Evolutionary conservation across 768 basidiomycete genomes (phyloP).

Genomic region (Rhodosporidiobolus sp.): DNA sequence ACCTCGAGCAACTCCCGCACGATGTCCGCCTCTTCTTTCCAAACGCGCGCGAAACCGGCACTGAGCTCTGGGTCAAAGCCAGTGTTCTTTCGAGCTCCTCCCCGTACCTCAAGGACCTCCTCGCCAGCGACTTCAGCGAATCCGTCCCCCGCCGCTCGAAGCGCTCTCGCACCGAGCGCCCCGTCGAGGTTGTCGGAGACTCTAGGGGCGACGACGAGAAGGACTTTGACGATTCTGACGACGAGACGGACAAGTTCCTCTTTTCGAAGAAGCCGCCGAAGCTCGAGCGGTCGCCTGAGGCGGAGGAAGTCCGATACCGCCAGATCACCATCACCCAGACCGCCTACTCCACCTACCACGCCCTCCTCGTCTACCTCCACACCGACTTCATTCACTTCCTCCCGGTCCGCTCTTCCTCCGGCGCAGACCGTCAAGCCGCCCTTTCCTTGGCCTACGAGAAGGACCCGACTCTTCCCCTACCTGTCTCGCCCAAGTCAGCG

Average conservation of each 20-base stretch:
- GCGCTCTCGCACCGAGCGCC: not conserved
- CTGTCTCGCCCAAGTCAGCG: constrained; percentile 4
- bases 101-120: constrained; percentile 54
- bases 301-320: not conserved
- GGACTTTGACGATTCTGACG: constrained; percentile 5
- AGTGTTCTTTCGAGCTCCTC: constrained; percentile 66
- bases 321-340: constrained; percentile 6
- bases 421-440: not conserved
- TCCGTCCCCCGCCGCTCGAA: not conserved
- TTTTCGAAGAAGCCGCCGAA: not conserved
- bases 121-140: constrained; percentile 3
- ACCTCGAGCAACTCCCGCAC: not conserved
- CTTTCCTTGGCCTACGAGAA: not conserved
- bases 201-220: not conserved
- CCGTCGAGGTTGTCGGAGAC: no score
- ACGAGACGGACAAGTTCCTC: constrained; percentile 7
- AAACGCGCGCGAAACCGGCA: not conserved
- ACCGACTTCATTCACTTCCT: not conserved
- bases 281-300: not conserved
- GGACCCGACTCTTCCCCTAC: not conserved
- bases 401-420: not conserved
- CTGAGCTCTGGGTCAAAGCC: constrained; percentile 53
- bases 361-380: constrained; percentile 8
- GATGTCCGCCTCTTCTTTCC: constrained; percentile 13
- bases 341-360: constrained; percentile 7